Evolutionary conservation across 371 early-diverging fungal genomes (phyloP).

Genomic region (Conidiobolus incongruus): DNA sequence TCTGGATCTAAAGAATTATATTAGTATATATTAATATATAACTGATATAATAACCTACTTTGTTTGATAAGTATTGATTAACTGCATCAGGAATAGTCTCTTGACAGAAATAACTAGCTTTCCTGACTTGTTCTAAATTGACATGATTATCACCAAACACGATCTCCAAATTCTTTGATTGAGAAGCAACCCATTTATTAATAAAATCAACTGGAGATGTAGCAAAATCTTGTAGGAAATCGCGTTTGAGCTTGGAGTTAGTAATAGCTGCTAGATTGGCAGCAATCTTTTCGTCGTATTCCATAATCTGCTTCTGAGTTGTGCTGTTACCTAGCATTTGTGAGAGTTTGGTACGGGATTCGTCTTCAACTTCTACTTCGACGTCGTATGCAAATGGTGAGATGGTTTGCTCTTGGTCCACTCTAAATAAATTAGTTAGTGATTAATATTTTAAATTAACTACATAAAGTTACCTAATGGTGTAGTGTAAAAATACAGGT

Average conservation of each 20-base stretch:
- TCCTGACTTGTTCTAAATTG: constrained; percentile 59
- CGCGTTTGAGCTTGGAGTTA: constrained; percentile 71
- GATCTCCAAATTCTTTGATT: constrained; percentile 70
- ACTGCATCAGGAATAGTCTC: no score
- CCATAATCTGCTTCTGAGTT: constrained; percentile 26
- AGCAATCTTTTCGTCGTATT: constrained; percentile 34
- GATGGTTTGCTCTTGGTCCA: constrained; percentile 35
- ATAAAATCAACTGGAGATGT: constrained; percentile 73
- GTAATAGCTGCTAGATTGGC: constrained; percentile 59
- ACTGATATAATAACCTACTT: no score
- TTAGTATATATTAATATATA: no score
- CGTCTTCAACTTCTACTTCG: constrained; percentile 73
- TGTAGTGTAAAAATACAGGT: constrained; percentile 79
- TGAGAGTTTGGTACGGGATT: constrained; percentile 24
- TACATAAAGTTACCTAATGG: constrained; percentile 30
- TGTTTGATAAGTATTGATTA: no score
- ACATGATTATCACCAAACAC: constrained; percentile 66
- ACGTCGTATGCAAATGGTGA: constrained; percentile 64
- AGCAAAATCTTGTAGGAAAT: constrained; percentile 75
- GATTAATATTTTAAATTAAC: background rate
- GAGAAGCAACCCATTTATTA: constrained; percentile 78
- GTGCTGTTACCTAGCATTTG: constrained; percentile 14
- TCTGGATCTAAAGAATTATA: no score
- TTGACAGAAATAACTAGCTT: constrained; percentile 60
- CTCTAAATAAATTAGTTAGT: constrained; percentile 11